Conservation (phyloP, 129 eudicot species). For the Dittrichia graveolens region DNA sequence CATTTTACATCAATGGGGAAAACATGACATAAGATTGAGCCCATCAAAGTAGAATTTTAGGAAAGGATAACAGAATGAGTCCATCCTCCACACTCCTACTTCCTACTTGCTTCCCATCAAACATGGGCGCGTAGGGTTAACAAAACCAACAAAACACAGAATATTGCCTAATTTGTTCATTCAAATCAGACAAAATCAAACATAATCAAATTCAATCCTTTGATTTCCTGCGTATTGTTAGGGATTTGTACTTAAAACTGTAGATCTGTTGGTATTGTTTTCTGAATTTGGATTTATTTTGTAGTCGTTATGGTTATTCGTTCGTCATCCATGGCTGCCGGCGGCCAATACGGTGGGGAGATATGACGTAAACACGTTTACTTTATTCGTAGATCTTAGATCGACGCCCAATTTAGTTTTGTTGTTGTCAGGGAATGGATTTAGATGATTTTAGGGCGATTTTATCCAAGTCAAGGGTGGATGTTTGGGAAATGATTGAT, state of each 20-base stretch:
- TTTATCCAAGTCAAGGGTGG: conserved; percentile 51
- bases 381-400: conserved; percentile 8
- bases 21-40: neutral
- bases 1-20: no score
- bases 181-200: neutral
- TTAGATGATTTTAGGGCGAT: conserved; percentile 58
- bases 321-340: conserved; percentile 10
- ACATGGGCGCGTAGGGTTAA: conserved; percentile 5
- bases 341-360: conserved; percentile 14
- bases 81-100: conserved; percentile 25
- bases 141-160: neutral
- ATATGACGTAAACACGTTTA: conserved; percentile 10
- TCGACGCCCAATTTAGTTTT: neutral
- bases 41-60: conserved; percentile 19
- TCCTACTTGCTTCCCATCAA: conserved; percentile 29
- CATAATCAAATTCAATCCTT: conserved; percentile 8
- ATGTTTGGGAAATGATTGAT: conserved; percentile 67
- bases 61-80: conserved; percentile 15
- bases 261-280: neutral
- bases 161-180: neutral
- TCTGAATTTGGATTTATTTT: neutral
- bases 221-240: conserved; percentile 20
- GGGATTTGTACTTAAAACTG: neutral
- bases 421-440: conserved; percentile 48
- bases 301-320: neutral